Percentiles rank a stretch among this genome's conserved stretches.
Conservation (phyloP, 208 protist genomes). For the Wallacemonas rigidus region DNA sequence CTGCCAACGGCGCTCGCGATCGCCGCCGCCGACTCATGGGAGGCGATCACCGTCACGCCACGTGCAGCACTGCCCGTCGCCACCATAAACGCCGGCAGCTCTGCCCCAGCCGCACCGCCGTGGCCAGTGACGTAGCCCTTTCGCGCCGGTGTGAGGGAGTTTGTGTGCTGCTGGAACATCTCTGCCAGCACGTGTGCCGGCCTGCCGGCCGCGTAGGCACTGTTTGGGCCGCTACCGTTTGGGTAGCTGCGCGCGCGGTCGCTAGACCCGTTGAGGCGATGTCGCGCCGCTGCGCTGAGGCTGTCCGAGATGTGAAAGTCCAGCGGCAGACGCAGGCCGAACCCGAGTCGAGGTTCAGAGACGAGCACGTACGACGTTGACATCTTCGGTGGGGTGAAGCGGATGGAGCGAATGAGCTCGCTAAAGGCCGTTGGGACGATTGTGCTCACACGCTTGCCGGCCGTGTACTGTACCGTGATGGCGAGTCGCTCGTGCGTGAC, state of each 20-base stretch:
- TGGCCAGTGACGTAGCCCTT: neutral
- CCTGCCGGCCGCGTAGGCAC: neutral
- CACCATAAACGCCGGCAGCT: constrained; percentile 34
- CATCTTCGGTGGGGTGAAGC: constrained; percentile 49
- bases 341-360: constrained; percentile 76
- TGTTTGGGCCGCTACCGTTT: constrained; percentile 9
- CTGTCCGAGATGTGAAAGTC: constrained; percentile 60
- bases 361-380: constrained; percentile 86
- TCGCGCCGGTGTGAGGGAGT: constrained; percentile 14
- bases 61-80: constrained; percentile 44
- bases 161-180: constrained; percentile 20
- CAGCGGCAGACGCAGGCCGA: constrained; percentile 79
- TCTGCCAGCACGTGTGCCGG: neutral
- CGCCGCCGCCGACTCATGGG: constrained; percentile 38
- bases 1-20: neutral
- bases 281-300: constrained; percentile 28
- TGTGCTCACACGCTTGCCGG: constrained; percentile 57
- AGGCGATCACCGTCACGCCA: constrained; percentile 58
- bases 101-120: constrained; percentile 6
- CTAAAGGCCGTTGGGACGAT: constrained; percentile 74
- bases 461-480: constrained; percentile 80
- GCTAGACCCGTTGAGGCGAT: constrained; percentile 24
- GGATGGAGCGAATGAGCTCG: constrained; percentile 69
- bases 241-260: constrained; percentile 4
- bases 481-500: constrained; percentile 62